Percentiles rank a stretch among this genome's conserved stretches.
Conservation (phyloP, 2,329 filamentous ascomycete species). For the Fusarium robinianum region DNA sequence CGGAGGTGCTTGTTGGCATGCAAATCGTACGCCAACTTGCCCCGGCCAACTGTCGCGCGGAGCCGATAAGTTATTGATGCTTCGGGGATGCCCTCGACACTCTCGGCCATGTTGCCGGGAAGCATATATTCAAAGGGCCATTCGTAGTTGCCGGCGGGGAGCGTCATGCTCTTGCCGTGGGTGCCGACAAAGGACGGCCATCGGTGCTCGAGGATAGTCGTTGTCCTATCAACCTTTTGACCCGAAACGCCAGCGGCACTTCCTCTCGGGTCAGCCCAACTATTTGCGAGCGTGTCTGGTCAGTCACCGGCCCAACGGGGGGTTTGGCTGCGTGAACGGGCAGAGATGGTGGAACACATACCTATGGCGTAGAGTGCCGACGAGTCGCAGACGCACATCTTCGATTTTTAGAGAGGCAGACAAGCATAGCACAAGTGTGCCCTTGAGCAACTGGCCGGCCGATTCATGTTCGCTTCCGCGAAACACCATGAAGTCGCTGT, state of each 20-base stretch:
- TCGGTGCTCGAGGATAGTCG: slow-evolving; percentile 67
- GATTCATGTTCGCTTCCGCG: slow-evolving; percentile 76
- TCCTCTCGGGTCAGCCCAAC: slow-evolving; percentile 57
- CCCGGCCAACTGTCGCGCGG: slow-evolving; percentile 84
- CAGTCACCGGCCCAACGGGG: slow-evolving; percentile 10
- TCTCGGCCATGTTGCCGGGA: slow-evolving; percentile 77
- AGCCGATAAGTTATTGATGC: slow-evolving; percentile 89
- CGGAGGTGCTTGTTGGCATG: slow-evolving; percentile 78
- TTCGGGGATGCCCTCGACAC: slow-evolving; percentile 84
- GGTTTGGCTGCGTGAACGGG: slow-evolving; percentile 7
- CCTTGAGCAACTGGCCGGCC: slow-evolving; percentile 74
- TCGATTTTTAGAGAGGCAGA: slow-evolving; percentile 71
- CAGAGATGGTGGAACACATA: slow-evolving; percentile 51
- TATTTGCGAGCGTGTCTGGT: slow-evolving; percentile 32
- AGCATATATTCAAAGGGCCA: slow-evolving; percentile 78
- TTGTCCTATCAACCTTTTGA: slow-evolving; percentile 62
- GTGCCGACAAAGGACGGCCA: slow-evolving; percentile 68
- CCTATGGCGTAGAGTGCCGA: slow-evolving; percentile 68
- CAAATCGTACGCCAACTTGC: slow-evolving; percentile 87
- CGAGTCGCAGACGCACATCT: slow-evolving; percentile 72
- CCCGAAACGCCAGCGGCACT: slow-evolving; percentile 63
- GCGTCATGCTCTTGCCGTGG: slow-evolving; percentile 59
- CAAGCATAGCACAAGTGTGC: slow-evolving; percentile 74
- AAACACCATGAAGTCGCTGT: slow-evolving; percentile 79
- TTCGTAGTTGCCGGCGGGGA: slow-evolving; percentile 79